Evolutionary conservation across 1,284 basidiomycete genomes (phyloP).

Genomic region (Peniophora sp.): DNA sequence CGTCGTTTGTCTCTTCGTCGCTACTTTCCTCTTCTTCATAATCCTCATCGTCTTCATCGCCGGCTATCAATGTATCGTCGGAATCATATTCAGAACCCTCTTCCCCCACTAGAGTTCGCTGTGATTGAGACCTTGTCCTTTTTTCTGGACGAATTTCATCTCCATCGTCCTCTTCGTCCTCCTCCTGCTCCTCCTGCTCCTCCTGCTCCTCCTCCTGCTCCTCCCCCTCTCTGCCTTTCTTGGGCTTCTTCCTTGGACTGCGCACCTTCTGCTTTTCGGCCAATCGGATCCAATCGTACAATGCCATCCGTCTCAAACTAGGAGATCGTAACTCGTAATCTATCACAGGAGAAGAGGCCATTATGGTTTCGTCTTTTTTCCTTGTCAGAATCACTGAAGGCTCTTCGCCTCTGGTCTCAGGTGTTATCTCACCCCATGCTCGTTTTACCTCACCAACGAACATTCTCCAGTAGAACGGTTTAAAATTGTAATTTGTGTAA

Average conservation of each 20-base stretch:
- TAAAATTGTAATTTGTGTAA: slow-evolving; percentile 21
- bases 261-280: neutral
- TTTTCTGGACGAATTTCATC: too few species aligned
- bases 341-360: neutral
- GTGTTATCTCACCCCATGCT: slow-evolving; percentile 1
- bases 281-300: neutral
- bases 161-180: too few species aligned
- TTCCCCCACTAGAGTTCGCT: too few species aligned
- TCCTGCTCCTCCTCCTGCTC: too few species aligned
- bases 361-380: neutral
- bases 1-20: neutral
- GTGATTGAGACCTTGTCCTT: neutral
- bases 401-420: neutral
- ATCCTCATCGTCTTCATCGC: neutral
- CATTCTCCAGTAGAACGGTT: slow-evolving; percentile 18
- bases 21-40: neutral
- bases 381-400: neutral
- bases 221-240: too few species aligned
- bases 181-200: too few species aligned
- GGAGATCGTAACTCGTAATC: neutral
- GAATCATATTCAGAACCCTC: neutral
- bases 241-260: neutral
- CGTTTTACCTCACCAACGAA: slow-evolving; percentile 11
- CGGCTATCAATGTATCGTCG: neutral
- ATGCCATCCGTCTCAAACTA: neutral